Evolutionary conservation across 306 rosid species (phyloP).

Genomic region (Lathyrus oleraceus): DNA sequence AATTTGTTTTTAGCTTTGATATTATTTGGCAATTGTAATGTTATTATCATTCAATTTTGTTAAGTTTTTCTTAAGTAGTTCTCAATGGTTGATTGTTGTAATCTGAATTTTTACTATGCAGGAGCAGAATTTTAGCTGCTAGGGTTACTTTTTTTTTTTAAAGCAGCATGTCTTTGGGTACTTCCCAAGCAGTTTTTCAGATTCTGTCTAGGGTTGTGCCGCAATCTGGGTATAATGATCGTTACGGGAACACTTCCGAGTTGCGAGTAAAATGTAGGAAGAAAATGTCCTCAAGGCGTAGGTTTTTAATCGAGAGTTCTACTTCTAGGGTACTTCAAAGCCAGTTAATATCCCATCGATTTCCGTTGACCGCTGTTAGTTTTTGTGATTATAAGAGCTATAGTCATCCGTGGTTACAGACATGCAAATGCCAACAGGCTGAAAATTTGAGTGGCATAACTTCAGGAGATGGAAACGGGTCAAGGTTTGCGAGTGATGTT

Average conservation of each 20-base stretch:
- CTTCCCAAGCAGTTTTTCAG: conserved; percentile 57
- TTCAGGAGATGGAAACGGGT: conserved; percentile 51
- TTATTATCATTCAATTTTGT: conserved; percentile 6
- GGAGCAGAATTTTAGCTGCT: conserved; percentile 19
- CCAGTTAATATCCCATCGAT: conserved; percentile 27
- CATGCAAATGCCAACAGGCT: conserved; percentile 64
- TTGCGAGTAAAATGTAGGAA: conserved; percentile 42
- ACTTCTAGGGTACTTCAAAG: conserved; percentile 41
- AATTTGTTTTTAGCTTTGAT: neutral
- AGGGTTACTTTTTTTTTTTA: conserved; percentile 5
- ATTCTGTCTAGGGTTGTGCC: conserved; percentile 50
- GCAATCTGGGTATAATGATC: conserved; percentile 37
- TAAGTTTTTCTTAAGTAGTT: conserved; percentile 11
- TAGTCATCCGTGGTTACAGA: conserved; percentile 35
- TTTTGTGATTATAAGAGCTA: conserved; percentile 19
- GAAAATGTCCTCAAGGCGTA: conserved; percentile 43
- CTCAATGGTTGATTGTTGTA: neutral
- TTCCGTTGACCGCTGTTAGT: conserved; percentile 39
- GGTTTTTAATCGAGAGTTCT: conserved; percentile 39
- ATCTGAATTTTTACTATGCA: conserved; percentile 7
- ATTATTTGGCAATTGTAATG: neutral
- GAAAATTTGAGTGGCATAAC: conserved; percentile 47
- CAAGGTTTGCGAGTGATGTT: conserved; percentile 48
- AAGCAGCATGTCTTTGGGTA: conserved; percentile 43
- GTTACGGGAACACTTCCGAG: conserved; percentile 32